Evolutionary conservation across 1,139 yeast genomes (phyloP), one percentile per base, ranked within the genome.

Genomic region (Kurtzmaniella quercitrusa): DNA sequence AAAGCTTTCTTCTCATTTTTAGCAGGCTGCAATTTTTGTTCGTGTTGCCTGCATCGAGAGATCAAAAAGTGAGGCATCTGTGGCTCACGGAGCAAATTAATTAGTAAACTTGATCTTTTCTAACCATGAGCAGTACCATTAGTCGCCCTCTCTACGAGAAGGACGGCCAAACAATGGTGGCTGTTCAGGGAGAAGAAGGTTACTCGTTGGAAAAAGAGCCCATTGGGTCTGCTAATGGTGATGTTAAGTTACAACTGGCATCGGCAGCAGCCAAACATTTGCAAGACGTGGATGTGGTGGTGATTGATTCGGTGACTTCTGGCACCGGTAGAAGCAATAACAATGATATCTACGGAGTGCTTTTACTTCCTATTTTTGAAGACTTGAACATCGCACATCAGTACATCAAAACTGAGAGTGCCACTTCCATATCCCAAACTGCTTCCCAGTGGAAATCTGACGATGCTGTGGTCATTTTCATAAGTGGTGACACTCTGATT

Each of bases 401-500:
- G 0, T 75, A 79, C 47, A 31, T 73, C 19, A 52, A 56, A 34
- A 80, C 88, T 0, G 53, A 56, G 0, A 53, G 68, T 7, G 50
- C 58, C 1, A 48, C 57, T 8, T 56, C 74, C 2, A 66, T 79
- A 4, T 43, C 48, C 1, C 58, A 66, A 14, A 60, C 68, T 49
- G 79, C 79, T 0, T 6, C 19, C 14, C 37, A 38, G 11, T 29
- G 36, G 27, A 23, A 23, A 19, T 9, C 23, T 8, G 53, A 51
- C 15, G 46, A 54, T 1, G 46, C 46, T 6, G 50, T 66, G 19
- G 67, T 87, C 3, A 59, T 88, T 1, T 66, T 90, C 37, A 63
- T 90, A 18, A 85, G 95, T 41, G 97, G 97, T 1, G 97, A 90
- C 55, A 90, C 97, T 0, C 82, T 95, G 1, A 68, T 89, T 11